Base-by-base conservation (phyloP, 192 early-diverging fungal genomes). In the Coemansia sp. region DNA sequence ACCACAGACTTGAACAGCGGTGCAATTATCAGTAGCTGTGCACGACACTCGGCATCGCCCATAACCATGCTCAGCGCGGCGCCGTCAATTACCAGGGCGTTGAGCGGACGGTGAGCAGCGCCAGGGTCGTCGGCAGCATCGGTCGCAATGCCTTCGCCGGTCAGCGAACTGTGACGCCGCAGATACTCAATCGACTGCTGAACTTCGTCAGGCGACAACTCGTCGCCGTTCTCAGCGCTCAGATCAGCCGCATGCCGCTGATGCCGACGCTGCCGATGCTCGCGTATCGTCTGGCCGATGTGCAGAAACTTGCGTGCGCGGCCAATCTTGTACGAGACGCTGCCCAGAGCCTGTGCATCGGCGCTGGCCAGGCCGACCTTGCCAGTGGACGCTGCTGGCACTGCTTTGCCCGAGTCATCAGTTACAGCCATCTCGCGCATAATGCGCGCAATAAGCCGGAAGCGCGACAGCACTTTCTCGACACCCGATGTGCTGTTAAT, bases 31-130 rank as follows among this genome's bases (percentile, higher is more conserved):
- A 91, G 79, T 35, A 58, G 78, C 76, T 64, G 75, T 38, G 26
- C 59, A 23, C 66, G 64, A 57, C 73, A 68, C 57, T 75, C 67
- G 9, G 62, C 60, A 35, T 77, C 73, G 45, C 50, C 57, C 57
- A 83, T 61, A 13, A 87, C 77, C 20, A 73, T 62, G 58, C 66
- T 64, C 6, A 95, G 74, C 3, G 91, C 84, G 4, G 59, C 70
- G 49, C 96, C 96, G 65, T 97, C 94, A 24, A 98, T 86, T 4
- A 98, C 85, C 38, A 98, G 83, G 0, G 89, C 94, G 60, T 90
- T 73, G 57, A 73, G 64, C 18, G 76, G 71, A 18, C 69, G 69
- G 60, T 69, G 57, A 18, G 62, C 56, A 16, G 55, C 64, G 43
- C 58, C 29, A n/a, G 18, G 58, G 39, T 60, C 65, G 47, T 12